Evolutionary conservation across 2,329 filamentous ascomycete genomes (phyloP), one percentile per base, ranked within the genome.

Genomic region (Penicillium glabrum): DNA sequence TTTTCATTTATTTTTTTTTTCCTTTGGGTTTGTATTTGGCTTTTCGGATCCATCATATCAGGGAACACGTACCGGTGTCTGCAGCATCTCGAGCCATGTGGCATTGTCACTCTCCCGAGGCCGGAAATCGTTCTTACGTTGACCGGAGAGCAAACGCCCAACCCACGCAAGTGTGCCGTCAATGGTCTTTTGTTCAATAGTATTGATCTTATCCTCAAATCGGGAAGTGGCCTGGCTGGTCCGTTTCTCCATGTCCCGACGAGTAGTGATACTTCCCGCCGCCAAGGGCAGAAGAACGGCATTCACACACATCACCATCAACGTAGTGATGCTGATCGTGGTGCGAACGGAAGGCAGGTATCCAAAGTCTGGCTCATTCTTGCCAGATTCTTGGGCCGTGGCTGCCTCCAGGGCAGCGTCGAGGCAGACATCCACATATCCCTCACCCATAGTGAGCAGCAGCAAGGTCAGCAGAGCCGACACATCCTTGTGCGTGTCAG

Each of bases 401-500:
- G 91, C 90, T 56, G 86, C 82, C 67, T 96, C 91, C 43, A 89
- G 86, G 27, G 90, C 89, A 64, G 84, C 83, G 59, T 89, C 86
- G 8, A 89, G 78, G 39, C 83, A 83, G 5, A 86, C 83, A 67
- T 89, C 86, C 29, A 89, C 77, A 61, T 89, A 89, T 51, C 96
- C 89, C 67, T 93, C 90, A 23, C 92, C 91, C 88, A 98, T 92
- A 66, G 89, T 91, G 31, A 86, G 87, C 47, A 98, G 83, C 2
- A 99, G 83, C 24, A 98, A 83, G 70, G 89, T 89, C 33, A 97
- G 83, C 24, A 98, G 82, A 58, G 91, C 87, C 46, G 89, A 89
- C 54, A 98, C 91, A 73, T 99, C 95, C 73, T 96, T 98, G 16
- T 95, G 91, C 5, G 92, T 97, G 66, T 99, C 95, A 56, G 84